Conservation (phyloP, 2,329 filamentous ascomycete genomes). For the Corinectria fuckeliana region DNA sequence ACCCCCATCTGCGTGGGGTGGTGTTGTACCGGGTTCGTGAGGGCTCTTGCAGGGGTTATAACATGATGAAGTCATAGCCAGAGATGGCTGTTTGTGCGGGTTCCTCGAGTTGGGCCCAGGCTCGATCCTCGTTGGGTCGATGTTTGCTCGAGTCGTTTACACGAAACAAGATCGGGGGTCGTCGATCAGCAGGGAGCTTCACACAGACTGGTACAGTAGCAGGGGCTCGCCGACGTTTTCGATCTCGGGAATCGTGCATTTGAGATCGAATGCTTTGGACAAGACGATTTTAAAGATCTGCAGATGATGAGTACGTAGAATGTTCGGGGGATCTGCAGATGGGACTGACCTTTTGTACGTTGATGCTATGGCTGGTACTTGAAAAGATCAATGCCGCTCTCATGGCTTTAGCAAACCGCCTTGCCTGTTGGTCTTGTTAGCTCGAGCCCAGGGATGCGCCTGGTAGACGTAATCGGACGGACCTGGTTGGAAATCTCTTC, state of each 20-base stretch:
- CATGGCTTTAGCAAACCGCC: conserved; percentile 98
- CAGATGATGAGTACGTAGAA: conserved; percentile 12
- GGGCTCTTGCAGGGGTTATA: conserved; percentile 29
- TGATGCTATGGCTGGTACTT: conserved; percentile 99
- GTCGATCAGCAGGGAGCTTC: conserved; percentile 23
- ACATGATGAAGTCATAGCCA: conserved; percentile 31
- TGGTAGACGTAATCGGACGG: conserved; percentile 28
- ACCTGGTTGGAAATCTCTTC: conserved; percentile 98
- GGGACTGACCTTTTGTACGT: conserved; percentile 85
- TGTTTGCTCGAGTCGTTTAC: conserved; percentile 8
- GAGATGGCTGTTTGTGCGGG: conserved; percentile 15
- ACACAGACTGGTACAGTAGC: conserved; percentile 79
- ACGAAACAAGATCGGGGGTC: conserved; percentile 11
- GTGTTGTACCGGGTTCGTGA: conserved; percentile 24
- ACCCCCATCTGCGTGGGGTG: conserved; percentile 12
- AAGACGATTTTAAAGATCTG: conserved; percentile 99
- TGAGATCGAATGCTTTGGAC: conserved; percentile 97
- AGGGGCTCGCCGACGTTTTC: conserved; percentile 97
- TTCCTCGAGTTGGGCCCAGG: conserved; percentile 4
- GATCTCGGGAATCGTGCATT: conserved; percentile 98
- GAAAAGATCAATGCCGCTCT: conserved; percentile 97
- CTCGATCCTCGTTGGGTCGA: conserved; percentile 2
- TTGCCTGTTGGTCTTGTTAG: conserved; percentile 65
- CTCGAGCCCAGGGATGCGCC: background rate
- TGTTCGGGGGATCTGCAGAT: background rate